Evolutionary conservation across 106 monocot species (phyloP).

Genomic region (Ottelia alismoides): DNA sequence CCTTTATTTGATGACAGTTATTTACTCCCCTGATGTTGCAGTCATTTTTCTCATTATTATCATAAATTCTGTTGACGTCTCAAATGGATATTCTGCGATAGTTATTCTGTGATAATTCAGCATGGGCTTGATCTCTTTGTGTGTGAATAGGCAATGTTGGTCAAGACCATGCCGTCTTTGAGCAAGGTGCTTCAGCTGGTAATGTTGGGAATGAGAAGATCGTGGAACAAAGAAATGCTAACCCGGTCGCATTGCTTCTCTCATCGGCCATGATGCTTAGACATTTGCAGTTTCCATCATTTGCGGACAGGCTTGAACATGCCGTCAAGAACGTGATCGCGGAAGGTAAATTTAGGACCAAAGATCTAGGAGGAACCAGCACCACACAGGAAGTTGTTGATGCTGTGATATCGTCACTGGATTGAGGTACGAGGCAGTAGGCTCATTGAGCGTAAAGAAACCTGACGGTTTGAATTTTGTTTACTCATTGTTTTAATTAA

Average conservation of each 20-base stretch:
- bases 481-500: too few relatives aligned
- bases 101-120: too few relatives aligned
- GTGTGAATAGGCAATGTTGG: conserved; percentile 18
- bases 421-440: too few relatives aligned
- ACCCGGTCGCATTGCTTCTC: conserved; percentile 27
- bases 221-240: conserved; percentile 17
- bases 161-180: conserved; percentile 13
- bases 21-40: too few relatives aligned
- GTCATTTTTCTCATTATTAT: too few relatives aligned
- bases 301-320: conserved; percentile 29
- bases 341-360: conserved; percentile 22
- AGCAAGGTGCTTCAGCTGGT: conserved; percentile 12
- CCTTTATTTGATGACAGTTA: too few relatives aligned
- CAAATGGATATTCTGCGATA: too few relatives aligned
- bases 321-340: conserved; percentile 26
- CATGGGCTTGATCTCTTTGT: too few relatives aligned
- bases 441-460: too few relatives aligned
- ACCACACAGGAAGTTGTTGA: conserved; percentile 26
- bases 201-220: conserved; percentile 26
- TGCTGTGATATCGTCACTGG: conserved; percentile 20
- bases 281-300: conserved; percentile 31
- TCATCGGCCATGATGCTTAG: conserved; percentile 43
- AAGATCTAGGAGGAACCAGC: conserved; percentile 22
- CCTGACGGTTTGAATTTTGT: too few relatives aligned
- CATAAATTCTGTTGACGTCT: too few relatives aligned